Conservation (phyloP, 78 protist genomes). For the Cyanophora paradoxa region DNA sequence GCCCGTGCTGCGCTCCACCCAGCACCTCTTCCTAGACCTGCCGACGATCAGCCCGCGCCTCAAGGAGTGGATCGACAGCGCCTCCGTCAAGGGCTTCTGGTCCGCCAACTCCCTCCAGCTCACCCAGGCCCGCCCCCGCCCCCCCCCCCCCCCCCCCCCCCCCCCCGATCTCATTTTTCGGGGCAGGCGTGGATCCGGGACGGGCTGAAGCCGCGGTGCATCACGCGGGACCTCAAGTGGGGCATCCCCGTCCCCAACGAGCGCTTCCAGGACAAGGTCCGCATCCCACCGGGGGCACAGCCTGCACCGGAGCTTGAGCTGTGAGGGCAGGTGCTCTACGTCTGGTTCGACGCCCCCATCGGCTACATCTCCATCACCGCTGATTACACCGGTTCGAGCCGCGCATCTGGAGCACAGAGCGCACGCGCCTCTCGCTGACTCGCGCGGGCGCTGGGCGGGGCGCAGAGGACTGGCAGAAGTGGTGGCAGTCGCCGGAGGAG, state of each 20-base stretch:
- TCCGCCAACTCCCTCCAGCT: background rate
- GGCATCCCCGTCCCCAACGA: constrained; percentile 73
- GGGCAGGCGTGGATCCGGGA: constrained; percentile 58
- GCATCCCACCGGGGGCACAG: no score
- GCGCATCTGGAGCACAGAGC: no score
- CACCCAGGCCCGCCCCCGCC: no score
- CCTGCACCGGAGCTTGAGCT: background rate
- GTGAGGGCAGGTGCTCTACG: constrained; percentile 83
- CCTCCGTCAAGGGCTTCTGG: constrained; percentile 2
- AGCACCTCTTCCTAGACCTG: background rate
- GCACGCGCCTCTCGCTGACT: no score
- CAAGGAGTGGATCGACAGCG: constrained; percentile 53
- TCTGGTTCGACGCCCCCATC: constrained; percentile 91
- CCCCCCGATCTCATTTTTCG: no score
- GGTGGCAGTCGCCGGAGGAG: constrained; percentile 82
- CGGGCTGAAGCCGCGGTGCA: constrained; percentile 69
- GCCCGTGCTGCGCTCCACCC: background rate
- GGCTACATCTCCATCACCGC: constrained; percentile 83
- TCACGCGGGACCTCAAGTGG: constrained; percentile 86
- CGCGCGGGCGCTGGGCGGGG: no score
- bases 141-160: no score
- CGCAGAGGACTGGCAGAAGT: constrained; percentile 62
- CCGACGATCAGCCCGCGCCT: no score
- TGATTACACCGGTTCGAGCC: no score
- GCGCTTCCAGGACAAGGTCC: constrained; percentile 49